Conservation (phyloP, 2,329 filamentous ascomycete genomes). For the Didymella glomerata region DNA sequence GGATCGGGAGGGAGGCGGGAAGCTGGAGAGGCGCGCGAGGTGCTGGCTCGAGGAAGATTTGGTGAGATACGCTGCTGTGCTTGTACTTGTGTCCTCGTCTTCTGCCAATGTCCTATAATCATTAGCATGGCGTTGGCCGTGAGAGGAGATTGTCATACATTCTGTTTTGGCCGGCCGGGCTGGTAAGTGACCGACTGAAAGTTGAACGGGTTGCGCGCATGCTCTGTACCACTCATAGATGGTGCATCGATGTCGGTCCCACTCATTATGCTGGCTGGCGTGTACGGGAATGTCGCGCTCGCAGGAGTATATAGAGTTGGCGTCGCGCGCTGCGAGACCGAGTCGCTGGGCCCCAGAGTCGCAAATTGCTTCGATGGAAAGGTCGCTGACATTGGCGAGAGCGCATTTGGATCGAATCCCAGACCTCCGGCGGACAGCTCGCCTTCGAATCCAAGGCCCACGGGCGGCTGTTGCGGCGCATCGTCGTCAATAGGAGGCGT, state of each 20-base stretch:
- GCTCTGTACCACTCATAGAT: constrained; percentile 45
- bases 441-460: constrained; percentile 48
- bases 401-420: constrained; percentile 45
- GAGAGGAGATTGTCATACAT: constrained; percentile 28
- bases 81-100: constrained; percentile 97
- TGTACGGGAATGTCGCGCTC: constrained; percentile 48
- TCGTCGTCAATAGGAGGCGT: constrained; percentile 68
- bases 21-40: constrained; percentile 85
- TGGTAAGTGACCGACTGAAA: constrained; percentile 74
- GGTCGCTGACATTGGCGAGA: constrained; percentile 52
- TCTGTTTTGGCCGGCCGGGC: constrained; percentile 71
- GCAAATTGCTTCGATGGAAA: constrained; percentile 50
- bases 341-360: constrained; percentile 46
- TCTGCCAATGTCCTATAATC: constrained; percentile 80
- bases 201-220: constrained; percentile 80
- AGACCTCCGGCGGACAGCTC: constrained; percentile 37
- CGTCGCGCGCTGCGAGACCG: constrained; percentile 45
- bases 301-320: constrained; percentile 46
- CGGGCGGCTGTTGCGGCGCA: constrained; percentile 33
- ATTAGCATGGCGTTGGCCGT: constrained; percentile 31
- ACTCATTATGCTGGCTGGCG: constrained; percentile 40
- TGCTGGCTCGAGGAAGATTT: constrained; percentile 94
- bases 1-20: constrained; percentile 89
- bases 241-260: constrained; percentile 43
- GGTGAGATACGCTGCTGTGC: constrained; percentile 93